phyloP scores from a whole-genome alignment of 2,329 filamentous ascomycete species.

The Nemania abortiva region DNA sequence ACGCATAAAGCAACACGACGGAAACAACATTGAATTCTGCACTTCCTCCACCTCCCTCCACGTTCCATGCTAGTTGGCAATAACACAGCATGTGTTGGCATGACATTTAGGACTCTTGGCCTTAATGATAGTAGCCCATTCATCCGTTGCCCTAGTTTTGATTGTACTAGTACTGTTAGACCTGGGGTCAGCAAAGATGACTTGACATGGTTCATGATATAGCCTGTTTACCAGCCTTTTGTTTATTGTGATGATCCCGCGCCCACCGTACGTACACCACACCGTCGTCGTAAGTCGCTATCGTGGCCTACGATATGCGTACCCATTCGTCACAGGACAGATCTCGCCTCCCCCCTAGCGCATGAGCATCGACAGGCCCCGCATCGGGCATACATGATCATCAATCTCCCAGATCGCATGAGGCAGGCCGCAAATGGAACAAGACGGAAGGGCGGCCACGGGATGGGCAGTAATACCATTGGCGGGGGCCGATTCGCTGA shows the following conservation, averaged over 20 bases:
- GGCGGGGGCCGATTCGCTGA: neutral
- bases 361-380: slow-evolving; percentile 8
- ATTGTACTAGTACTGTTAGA: neutral
- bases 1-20: slow-evolving; percentile 29
- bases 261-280: slow-evolving; percentile 1
- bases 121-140: neutral
- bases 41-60: neutral
- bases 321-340: neutral
- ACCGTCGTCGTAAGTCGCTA: neutral
- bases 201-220: neutral
- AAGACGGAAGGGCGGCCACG: neutral
- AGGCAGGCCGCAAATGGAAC: neutral
- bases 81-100: slow-evolving; percentile 15
- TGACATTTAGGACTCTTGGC: neutral
- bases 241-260: neutral
- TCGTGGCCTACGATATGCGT: neutral
- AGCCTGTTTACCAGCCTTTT: neutral
- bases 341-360: neutral
- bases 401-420: neutral
- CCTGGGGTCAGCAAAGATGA: neutral
- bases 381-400: neutral
- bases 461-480: neutral
- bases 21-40: neutral
- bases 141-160: neutral
- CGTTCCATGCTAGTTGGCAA: neutral